Percentiles rank a stretch among this genome's conserved stretches.
Conservation (phyloP, 805 yeast species). For the Candida pseudofarinosa region DNA sequence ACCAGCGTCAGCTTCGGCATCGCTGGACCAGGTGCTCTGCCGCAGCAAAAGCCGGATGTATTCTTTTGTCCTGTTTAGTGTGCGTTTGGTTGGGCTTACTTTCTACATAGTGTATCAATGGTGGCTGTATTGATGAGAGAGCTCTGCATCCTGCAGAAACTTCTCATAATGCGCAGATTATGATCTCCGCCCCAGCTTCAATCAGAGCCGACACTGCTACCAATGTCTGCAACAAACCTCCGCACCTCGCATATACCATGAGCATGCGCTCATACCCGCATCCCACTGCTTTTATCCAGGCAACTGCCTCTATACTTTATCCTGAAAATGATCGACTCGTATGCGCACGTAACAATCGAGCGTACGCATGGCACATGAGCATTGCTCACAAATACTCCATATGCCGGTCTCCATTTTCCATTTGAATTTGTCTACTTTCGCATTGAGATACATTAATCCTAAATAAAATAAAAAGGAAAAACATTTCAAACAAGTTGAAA, state of each 20-base stretch:
- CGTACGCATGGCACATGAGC: background rate
- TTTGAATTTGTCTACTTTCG: background rate
- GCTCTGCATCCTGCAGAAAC: background rate
- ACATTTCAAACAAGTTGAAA: background rate
- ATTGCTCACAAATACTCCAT: background rate
- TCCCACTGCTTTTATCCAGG: background rate
- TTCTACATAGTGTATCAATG: background rate
- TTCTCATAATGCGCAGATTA: background rate
- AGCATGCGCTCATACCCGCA: background rate
- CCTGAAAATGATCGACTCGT: background rate
- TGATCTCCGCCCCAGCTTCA: background rate
- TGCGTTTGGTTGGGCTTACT: background rate
- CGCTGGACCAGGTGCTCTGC: no score
- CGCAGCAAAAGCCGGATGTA: background rate
- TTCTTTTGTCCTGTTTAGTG: background rate
- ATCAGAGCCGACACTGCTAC: background rate
- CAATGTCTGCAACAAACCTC: background rate
- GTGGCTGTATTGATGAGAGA: background rate
- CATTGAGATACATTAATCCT: background rate
- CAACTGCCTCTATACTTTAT: no score
- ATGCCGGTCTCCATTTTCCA: background rate
- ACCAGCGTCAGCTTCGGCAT: no score
- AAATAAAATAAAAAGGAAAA: no score
- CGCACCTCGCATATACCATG: background rate
- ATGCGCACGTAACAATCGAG: background rate